Conservation (phyloP, 1,284 basidiomycete genomes). For the Ustilago nuda region DNA sequence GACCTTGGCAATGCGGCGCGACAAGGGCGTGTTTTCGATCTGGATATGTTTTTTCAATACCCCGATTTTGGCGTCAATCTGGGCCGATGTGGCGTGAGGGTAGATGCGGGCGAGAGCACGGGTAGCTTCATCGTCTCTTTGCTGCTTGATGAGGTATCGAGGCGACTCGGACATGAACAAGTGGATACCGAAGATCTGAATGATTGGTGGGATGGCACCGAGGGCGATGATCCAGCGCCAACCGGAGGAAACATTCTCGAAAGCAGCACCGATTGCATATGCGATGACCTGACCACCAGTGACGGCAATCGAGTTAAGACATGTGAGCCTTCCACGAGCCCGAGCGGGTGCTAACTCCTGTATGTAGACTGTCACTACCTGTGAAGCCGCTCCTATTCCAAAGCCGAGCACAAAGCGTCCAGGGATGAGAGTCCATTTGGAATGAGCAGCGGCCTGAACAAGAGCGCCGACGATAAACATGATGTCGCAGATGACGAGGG, state of each 20-base stretch:
- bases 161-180: conserved; percentile 69
- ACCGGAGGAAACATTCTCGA: conserved; percentile 58
- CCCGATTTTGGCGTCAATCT: conserved; percentile 68
- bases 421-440: conserved; percentile 68
- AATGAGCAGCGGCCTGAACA: conserved; percentile 68
- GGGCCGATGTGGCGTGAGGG: conserved; percentile 58
- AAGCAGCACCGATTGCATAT: conserved; percentile 65
- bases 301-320: conserved; percentile 69
- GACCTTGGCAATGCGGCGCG: conserved; percentile 24
- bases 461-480: conserved; percentile 68
- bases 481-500: conserved; percentile 59
- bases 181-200: conserved; percentile 66
- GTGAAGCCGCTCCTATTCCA: conserved; percentile 69
- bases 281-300: conserved; percentile 70
- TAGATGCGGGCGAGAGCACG: conserved; percentile 63
- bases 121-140: conserved; percentile 59
- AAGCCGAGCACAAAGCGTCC: conserved; percentile 70
- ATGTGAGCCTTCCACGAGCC: conserved; percentile 70
- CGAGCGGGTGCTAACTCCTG: conserved; percentile 70
- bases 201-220: conserved; percentile 67
- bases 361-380: conserved; percentile 70
- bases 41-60: conserved; percentile 68
- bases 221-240: conserved; percentile 71
- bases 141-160: conserved; percentile 67
- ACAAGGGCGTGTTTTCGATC: conserved; percentile 32